Conservation (phyloP, 768 basidiomycete genomes). For the Trametes cubensis region DNA sequence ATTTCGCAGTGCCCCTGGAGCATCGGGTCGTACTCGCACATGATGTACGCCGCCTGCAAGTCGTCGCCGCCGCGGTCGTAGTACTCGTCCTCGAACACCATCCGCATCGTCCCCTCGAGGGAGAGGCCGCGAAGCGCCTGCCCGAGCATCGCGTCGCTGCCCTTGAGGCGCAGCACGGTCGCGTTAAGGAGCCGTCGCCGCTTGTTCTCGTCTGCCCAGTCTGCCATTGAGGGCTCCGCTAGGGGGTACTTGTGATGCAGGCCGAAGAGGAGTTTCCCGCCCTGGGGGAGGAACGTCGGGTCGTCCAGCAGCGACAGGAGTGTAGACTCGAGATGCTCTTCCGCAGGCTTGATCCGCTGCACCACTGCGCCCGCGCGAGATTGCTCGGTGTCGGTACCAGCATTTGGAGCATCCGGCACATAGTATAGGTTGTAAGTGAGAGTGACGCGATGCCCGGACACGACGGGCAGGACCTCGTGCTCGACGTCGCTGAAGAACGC, state of each 20-base stretch:
- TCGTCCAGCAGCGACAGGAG: conserved; percentile 35
- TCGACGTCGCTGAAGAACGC: conserved; percentile 50
- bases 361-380: background rate
- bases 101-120: conserved; percentile 2
- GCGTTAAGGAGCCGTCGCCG: too few species aligned
- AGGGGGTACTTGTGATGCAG: conserved; percentile 42
- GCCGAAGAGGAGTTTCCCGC: conserved; percentile 46
- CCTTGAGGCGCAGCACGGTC: conserved; percentile 9
- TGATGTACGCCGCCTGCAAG: too few species aligned
- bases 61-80: too few species aligned
- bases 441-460: conserved; percentile 46
- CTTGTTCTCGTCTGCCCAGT: too few species aligned
- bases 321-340: conserved; percentile 18
- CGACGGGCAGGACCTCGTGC: conserved; percentile 48
- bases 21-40: too few species aligned
- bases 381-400: too few species aligned
- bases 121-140: background rate
- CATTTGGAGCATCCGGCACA: background rate
- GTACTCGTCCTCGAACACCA: background rate
- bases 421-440: conserved; percentile 47
- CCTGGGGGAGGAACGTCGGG: conserved; percentile 39
- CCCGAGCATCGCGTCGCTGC: conserved; percentile 14
- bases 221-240: background rate
- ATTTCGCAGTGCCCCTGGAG: too few species aligned
- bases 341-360: background rate